phyloP scores from a whole-genome alignment of 495 filamentous ascomycete genomes.

The Parathielavia appendiculata region DNA sequence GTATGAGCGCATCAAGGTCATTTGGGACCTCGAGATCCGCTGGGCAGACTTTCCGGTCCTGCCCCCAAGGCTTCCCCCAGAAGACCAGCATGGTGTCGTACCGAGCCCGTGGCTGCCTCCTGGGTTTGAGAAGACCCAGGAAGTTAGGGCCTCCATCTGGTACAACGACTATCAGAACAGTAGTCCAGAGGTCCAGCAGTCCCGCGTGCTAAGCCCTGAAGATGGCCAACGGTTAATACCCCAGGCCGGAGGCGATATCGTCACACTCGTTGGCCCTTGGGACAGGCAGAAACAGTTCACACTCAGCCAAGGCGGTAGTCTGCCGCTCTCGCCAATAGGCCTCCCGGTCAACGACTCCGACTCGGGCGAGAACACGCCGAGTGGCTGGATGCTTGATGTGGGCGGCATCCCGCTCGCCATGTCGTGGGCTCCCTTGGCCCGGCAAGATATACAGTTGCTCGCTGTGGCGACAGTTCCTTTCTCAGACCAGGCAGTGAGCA shows the following conservation, averaged over 20 bases:
- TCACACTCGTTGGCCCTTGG: conserved; percentile 35
- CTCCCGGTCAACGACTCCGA: conserved; percentile 17
- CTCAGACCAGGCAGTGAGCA: conserved; percentile 35
- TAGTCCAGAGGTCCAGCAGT: conserved; percentile 21
- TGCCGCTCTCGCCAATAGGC: conserved; percentile 25
- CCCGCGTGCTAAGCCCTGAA: conserved; percentile 21
- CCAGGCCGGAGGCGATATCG: conserved; percentile 29
- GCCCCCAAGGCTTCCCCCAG: conserved; percentile 32
- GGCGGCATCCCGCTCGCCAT: conserved; percentile 42
- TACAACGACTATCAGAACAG: conserved; percentile 27
- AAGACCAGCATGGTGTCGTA: conserved; percentile 25
- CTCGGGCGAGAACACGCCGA: conserved; percentile 19
- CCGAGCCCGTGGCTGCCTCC: conserved; percentile 40
- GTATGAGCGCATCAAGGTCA: conserved; percentile 33
- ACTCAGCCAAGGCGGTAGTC: conserved; percentile 30
- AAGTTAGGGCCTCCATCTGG: conserved; percentile 28
- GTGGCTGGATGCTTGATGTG: conserved; percentile 43
- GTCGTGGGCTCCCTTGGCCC: conserved; percentile 39
- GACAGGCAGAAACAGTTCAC: conserved; percentile 33
- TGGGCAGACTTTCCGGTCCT: conserved; percentile 38
- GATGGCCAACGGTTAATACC: conserved; percentile 30
- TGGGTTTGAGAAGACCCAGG: conserved; percentile 28
- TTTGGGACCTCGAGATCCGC: conserved; percentile 37
- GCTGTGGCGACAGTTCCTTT: conserved; percentile 44
- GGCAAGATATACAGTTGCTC: conserved; percentile 36